Percentiles rank a stretch among this genome's conserved stretches.
These are phyloP conservation scores for Lactifluus piperatus DNA, from an alignment of 768 basidiomycete genomes.

Conservation along the genomic window DNA sequence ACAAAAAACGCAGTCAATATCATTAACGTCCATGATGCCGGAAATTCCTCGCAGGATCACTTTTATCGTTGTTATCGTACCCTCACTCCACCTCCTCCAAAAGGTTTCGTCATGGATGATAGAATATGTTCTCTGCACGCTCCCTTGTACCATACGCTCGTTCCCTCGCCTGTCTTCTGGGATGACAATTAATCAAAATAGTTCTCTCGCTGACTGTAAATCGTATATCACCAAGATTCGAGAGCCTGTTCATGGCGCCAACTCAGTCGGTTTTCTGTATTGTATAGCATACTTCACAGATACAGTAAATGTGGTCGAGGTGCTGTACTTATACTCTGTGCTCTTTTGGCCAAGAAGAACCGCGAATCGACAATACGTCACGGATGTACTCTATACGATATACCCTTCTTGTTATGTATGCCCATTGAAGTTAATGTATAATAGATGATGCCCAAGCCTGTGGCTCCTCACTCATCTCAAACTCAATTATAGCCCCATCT, in stretches of 20 bases:
- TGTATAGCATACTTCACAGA: no score
- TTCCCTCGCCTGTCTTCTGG: neutral
- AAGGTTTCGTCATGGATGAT: neutral
- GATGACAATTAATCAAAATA: neutral
- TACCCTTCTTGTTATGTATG: no score
- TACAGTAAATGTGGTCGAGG: no score
- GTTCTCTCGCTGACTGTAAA: no score
- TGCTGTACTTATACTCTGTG: no score
- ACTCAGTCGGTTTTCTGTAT: no score
- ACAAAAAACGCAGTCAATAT: neutral
- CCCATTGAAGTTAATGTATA: no score
- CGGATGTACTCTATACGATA: no score
- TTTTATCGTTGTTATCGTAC: neutral
- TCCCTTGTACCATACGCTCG: neutral
- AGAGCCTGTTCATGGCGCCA: no score
- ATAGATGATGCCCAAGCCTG: constrained; percentile 27
- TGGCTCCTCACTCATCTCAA: constrained; percentile 53
- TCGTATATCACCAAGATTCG: no score
- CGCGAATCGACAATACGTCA: no score
- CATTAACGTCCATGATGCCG: neutral
- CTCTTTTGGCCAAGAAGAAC: no score
- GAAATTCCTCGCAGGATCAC: neutral
- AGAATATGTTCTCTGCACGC: neutral
- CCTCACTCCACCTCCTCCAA: neutral
- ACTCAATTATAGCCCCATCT: constrained; percentile 47